phyloP scores from a whole-genome alignment of 306 rosid species.

The Alnus glutinosa region DNA sequence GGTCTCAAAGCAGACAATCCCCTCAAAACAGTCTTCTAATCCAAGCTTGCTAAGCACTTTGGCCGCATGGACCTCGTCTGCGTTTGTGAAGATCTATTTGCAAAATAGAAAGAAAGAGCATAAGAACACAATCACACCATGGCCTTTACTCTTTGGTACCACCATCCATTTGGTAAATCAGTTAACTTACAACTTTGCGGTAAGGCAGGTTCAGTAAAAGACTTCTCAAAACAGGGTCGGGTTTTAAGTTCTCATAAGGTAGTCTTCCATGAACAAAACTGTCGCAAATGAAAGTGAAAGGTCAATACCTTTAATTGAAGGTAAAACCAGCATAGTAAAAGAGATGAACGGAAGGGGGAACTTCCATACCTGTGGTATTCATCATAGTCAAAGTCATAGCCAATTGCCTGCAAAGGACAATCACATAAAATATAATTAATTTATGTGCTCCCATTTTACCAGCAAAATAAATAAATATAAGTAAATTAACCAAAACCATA shows the following conservation, averaged over 20 bases:
- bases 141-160: not conserved
- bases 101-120: conserved; percentile 1
- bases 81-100: conserved; percentile 86
- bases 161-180: not conserved
- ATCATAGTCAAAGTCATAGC: conserved; percentile 92
- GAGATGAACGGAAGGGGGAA: not conserved
- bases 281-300: conserved; percentile 21
- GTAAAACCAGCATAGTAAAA: conserved; percentile 3
- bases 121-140: conserved; percentile 5
- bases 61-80: conserved; percentile 76
- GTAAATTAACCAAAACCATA: conserved; percentile 25
- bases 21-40: conserved; percentile 87
- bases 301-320: conserved; percentile 23
- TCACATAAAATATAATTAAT: conserved; percentile 3
- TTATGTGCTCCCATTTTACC: not conserved
- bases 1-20: conserved; percentile 93
- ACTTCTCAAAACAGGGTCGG: conserved; percentile 78
- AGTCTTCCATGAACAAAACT: conserved; percentile 92
- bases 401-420: conserved; percentile 69
- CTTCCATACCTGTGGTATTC: conserved; percentile 71
- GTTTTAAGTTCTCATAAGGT: conserved; percentile 83
- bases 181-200: conserved; percentile 67
- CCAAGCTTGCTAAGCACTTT: conserved; percentile 84
- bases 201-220: conserved; percentile 77
- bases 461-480: not conserved